These are phyloP conservation scores for Grigorovia yakushimaensis DNA, from an alignment of 805 yeast species.

Conservation along the genomic window DNA sequence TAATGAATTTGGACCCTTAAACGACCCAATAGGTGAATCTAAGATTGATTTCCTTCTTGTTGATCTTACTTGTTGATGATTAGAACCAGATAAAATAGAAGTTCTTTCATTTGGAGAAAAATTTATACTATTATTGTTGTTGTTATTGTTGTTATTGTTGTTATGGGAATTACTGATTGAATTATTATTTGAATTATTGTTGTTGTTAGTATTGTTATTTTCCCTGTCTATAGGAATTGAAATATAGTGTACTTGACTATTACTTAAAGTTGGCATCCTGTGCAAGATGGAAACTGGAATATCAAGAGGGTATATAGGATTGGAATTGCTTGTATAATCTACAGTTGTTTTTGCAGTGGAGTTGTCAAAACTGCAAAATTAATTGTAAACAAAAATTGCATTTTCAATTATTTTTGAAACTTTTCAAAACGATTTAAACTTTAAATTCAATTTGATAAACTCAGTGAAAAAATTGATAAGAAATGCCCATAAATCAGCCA, in stretches of 20 bases:
- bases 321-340: background rate
- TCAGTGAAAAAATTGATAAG: background rate
- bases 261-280: background rate
- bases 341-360: background rate
- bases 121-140: background rate
- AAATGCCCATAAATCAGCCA: constrained; percentile 73
- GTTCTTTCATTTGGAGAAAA: background rate
- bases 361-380: too few species aligned
- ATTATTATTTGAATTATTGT: constrained; percentile 2
- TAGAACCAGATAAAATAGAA: background rate
- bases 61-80: background rate
- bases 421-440: too few species aligned
- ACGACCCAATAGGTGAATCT: constrained; percentile 45
- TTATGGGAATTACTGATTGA: background rate
- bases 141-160: constrained; percentile 4
- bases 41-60: constrained; percentile 32
- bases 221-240: constrained; percentile 25
- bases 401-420: too few species aligned
- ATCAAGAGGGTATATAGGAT: too few species aligned
- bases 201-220: background rate
- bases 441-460: too few species aligned
- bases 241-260: constrained; percentile 22
- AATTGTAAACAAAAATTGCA: too few species aligned
- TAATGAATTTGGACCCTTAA: constrained; percentile 56
- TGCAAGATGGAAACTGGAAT: background rate